These are phyloP conservation scores for Penicillium verhagenii DNA, from an alignment of 495 filamentous ascomycete species.

Conservation along the genomic window DNA sequence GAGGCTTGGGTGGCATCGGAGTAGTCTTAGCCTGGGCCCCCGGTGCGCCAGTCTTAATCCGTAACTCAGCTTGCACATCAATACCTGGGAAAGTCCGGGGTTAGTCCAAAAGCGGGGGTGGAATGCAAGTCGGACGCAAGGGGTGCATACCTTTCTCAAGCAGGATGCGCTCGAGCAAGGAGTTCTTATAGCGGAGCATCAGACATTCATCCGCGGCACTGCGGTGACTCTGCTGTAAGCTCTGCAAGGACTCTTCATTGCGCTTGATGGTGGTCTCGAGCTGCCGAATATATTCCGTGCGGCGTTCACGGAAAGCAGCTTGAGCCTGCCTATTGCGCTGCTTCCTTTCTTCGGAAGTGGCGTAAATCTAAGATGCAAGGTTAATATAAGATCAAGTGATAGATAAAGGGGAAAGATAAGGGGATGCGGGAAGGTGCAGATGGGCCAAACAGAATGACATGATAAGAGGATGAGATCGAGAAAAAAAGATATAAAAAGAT, in stretches of 20 bases:
- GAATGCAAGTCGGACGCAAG: not conserved
- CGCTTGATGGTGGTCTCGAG: constrained; percentile 96
- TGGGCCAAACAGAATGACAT: constrained; percentile 1
- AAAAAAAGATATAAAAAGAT: constrained; percentile 18
- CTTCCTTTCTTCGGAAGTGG: constrained; percentile 96
- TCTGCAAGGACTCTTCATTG: constrained; percentile 90
- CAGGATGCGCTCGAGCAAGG: constrained; percentile 88
- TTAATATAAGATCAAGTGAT: not conserved
- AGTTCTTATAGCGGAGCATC: constrained; percentile 99
- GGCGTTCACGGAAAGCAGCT: constrained; percentile 91
- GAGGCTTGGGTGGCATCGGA: constrained; percentile 46
- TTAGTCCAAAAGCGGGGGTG: constrained; percentile 6
- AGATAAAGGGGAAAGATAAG: not conserved
- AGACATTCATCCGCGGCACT: constrained; percentile 95
- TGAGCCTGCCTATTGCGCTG: constrained; percentile 97
- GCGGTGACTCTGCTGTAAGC: constrained; percentile 89
- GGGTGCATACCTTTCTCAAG: constrained; percentile 79
- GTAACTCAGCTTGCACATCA: constrained; percentile 94
- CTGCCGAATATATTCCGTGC: constrained; percentile 99
- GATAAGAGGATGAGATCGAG: constrained; percentile 2
- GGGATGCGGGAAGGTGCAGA: not conserved
- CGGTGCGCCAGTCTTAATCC: constrained; percentile 75
- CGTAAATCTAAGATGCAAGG: constrained; percentile 71
- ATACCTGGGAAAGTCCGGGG: constrained; percentile 60
- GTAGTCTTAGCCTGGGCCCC: constrained; percentile 61